These are phyloP conservation scores for Capsicum baccatum DNA, from an alignment of 257 asterid genomes.

Conservation along the genomic window DNA sequence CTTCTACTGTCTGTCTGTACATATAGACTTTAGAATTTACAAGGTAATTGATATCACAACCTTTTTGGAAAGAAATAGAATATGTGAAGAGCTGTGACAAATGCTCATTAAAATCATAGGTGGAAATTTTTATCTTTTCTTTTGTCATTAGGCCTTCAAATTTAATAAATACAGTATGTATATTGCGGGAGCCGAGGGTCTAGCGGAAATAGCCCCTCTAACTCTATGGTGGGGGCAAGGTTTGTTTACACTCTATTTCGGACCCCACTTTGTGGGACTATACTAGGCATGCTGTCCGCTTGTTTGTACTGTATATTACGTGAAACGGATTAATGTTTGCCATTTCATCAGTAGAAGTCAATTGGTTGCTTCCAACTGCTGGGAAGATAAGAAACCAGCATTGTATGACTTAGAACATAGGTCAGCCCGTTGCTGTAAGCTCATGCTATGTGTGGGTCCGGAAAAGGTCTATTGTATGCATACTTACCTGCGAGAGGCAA, in stretches of 20 bases:
- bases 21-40: slow-evolving; percentile 25
- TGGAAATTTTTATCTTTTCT: background rate
- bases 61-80: background rate
- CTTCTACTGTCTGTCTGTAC: slow-evolving; percentile 25
- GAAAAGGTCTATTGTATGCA: too few species aligned
- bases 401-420: background rate
- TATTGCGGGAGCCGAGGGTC: background rate
- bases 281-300: too few species aligned
- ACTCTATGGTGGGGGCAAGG: too few species aligned
- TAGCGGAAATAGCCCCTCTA: too few species aligned
- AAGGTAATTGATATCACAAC: slow-evolving; percentile 2
- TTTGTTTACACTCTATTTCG: too few species aligned
- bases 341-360: background rate
- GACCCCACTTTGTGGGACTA: too few species aligned
- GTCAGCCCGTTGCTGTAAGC: too few species aligned
- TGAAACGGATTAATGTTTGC: background rate
- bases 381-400: background rate
- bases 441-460: too few species aligned
- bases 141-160: background rate
- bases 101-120: slow-evolving; percentile 1
- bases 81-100: background rate
- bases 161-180: background rate
- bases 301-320: background rate
- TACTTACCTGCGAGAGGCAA: too few species aligned
- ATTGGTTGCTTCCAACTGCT: background rate